Evolutionary conservation across 345 rosid species (phyloP).

Genomic region (Populus euphratica): DNA sequence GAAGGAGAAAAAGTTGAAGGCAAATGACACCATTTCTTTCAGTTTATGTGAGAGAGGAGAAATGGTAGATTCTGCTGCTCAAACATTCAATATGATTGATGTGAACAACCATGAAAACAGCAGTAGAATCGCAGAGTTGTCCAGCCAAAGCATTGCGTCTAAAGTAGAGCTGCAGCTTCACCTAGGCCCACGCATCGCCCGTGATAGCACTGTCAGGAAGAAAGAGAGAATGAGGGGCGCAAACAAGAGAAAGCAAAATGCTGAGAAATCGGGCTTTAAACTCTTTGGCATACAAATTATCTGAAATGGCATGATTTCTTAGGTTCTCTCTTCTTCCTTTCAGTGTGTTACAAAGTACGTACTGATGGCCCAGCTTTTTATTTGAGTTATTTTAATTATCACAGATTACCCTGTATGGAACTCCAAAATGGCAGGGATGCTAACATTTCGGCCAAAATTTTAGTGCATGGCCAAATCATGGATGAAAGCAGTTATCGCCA

Average conservation of each 20-base stretch:
- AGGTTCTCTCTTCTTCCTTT: no score
- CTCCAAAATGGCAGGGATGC: neutral
- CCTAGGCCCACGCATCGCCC: neutral
- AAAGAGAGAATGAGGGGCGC: neutral
- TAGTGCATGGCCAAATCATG: neutral
- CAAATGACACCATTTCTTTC: conserved; percentile 51
- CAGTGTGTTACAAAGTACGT: neutral
- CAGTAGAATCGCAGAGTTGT: neutral
- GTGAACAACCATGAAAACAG: neutral
- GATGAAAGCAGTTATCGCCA: neutral
- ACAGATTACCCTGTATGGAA: neutral
- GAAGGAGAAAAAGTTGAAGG: conserved; percentile 56
- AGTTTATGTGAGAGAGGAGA: conserved; percentile 33
- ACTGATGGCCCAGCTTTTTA: neutral
- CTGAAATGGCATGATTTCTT: neutral
- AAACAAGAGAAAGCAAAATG: neutral
- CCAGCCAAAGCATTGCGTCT: neutral
- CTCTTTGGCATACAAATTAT: conserved; percentile 45
- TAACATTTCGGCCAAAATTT: conserved; percentile 1
- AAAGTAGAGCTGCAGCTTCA: conserved; percentile 12
- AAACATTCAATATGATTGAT: conserved; percentile 42
- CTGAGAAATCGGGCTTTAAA: conserved; percentile 25
- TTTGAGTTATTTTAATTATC: neutral
- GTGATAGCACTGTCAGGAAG: neutral
- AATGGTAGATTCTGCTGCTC: neutral